Conservation (phyloP, 257 asterid genomes). For the Knoxia roxburghii region DNA sequence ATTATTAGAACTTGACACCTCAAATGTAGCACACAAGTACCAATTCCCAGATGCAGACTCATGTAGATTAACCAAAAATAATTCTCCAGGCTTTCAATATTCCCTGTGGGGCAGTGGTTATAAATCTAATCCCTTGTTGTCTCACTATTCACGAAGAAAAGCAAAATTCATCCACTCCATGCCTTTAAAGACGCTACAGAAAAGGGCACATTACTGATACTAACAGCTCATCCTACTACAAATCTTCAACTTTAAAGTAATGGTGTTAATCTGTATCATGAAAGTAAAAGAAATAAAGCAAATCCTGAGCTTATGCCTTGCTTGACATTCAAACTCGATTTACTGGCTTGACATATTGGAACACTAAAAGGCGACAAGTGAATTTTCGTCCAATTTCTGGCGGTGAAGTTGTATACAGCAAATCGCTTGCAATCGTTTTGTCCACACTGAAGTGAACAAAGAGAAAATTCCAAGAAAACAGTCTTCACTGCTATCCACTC, state of each 20-base stretch:
- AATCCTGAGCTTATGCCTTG: not conserved
- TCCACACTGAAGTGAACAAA: not conserved
- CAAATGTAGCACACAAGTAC: not conserved
- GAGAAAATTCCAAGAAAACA: not conserved
- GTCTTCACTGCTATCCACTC: not conserved
- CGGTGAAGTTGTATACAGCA: not conserved
- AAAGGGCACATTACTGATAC: not conserved
- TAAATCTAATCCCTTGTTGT: not conserved
- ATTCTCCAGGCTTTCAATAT: not conserved
- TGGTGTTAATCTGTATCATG: not conserved
- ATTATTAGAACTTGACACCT: not conserved
- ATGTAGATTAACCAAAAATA: not conserved
- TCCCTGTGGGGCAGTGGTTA: not conserved
- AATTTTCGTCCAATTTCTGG: not conserved
- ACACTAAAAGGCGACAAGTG: not conserved
- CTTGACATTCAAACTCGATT: not conserved
- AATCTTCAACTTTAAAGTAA: slow-evolving; percentile 1
- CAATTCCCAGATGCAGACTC: not conserved
- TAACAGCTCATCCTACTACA: not conserved
- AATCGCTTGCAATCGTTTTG: not conserved
- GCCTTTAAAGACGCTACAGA: not conserved
- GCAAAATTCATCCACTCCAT: not conserved
- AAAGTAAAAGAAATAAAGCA: not conserved
- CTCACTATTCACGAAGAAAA: not conserved
- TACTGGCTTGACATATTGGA: not conserved